phyloP scores from a whole-genome alignment of 2,329 filamentous ascomycete genomes.

The Aspergillus terreus region DNA sequence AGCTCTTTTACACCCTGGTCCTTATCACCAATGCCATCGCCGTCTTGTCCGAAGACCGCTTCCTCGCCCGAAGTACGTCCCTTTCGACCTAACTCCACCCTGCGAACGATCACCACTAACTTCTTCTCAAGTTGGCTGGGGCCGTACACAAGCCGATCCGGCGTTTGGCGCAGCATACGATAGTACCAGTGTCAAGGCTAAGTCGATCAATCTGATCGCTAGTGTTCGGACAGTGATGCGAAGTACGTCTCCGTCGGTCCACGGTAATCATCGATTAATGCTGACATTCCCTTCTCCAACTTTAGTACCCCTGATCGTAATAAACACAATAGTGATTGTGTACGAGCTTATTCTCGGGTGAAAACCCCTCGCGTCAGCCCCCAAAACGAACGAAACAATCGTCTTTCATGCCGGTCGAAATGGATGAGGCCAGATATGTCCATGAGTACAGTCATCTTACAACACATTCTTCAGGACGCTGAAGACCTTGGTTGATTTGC shows the following conservation, averaged over 20 bases:
- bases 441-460: no score
- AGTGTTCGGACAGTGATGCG: conserved; percentile 89
- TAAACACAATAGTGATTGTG: conserved; percentile 78
- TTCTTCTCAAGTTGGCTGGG: conserved; percentile 69
- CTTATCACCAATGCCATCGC: conserved; percentile 92
- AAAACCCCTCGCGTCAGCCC: conserved; percentile 18
- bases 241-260: conserved; percentile 56
- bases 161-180: conserved; percentile 70
- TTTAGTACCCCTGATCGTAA: conserved; percentile 71
- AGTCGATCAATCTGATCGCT: conserved; percentile 83
- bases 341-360: conserved; percentile 76
- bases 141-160: conserved; percentile 59
- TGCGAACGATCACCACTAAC: neutral
- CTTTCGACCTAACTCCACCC: neutral
- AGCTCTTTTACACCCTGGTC: conserved; percentile 73
- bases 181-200: conserved; percentile 77
- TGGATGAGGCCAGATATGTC: no score
- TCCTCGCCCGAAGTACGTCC: conserved; percentile 70
- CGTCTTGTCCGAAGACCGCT: conserved; percentile 90
- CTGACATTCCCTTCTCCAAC: neutral
- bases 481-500: no score
- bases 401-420: no score
- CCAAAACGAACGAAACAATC: neutral
- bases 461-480: no score
- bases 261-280: neutral